A percentile compares a stretch with the other conserved stretches of the same genome.
Evolutionary conservation across 176 grass and related monocot species (phyloP).

Genomic region (Carex kokanica): DNA sequence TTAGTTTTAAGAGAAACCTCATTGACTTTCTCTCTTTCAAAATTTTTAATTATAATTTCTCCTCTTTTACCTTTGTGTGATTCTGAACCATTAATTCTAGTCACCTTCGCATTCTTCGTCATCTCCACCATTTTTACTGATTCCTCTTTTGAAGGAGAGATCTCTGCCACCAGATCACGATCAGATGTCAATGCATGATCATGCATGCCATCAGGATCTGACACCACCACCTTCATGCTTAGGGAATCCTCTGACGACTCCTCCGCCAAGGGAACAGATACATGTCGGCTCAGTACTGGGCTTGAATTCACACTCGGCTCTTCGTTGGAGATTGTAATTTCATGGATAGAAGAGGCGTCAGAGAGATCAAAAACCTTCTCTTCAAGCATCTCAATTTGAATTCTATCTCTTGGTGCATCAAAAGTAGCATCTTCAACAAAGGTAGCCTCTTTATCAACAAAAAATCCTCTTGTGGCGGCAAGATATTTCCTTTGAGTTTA

Average conservation of each 20-base stretch:
- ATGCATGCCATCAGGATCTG: background rate
- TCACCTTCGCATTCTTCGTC: background rate
- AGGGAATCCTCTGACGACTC: constrained; percentile 42
- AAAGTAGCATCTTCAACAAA: background rate
- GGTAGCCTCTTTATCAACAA: constrained; percentile 26
- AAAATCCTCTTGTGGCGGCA: constrained; percentile 31
- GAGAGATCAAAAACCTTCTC: constrained; percentile 35
- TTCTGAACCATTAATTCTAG: background rate
- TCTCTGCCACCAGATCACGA: background rate
- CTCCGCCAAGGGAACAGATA: background rate
- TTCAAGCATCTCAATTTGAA: background rate
- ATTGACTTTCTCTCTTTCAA: constrained; percentile 18
- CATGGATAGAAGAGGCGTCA: background rate
- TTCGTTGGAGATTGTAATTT: constrained; percentile 27
- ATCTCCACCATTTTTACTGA: background rate
- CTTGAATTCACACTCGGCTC: constrained; percentile 12
- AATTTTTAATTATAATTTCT: constrained; percentile 8
- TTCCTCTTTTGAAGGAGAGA: constrained; percentile 13
- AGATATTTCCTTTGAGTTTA: constrained; percentile 9
- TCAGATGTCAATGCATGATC: constrained; percentile 2
- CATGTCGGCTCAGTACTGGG: background rate
- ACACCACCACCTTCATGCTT: constrained; percentile 53
- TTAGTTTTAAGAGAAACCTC: constrained; percentile 23
- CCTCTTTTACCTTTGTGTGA: background rate
- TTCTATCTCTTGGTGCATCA: constrained; percentile 7